Base-by-base conservation (phyloP, 306 rosid species). In the Canavalia gladiata region DNA sequence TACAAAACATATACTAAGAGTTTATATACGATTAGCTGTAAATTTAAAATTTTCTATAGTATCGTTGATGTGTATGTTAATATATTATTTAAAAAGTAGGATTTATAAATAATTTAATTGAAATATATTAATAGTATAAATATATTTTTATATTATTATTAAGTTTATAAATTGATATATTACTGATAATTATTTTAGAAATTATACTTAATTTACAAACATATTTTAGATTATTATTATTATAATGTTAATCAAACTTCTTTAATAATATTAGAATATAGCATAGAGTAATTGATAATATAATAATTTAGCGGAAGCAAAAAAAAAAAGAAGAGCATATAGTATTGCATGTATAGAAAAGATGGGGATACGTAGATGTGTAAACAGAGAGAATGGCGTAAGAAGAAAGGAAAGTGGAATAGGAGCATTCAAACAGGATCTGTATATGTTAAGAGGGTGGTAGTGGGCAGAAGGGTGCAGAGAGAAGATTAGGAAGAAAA, bases 321-420 rank as follows among this genome's bases (percentile, higher is more conserved):
- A 58, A 30, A 29, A 29, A 58, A 58, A 35, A 30, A 29, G 8
- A 58, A 58, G 37, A 64, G 0, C 1, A 59, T 18, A 67, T 67
- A 4, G 28, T 28, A 8, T 25, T 9, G 58, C 39, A 49, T 50
- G 60, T 33, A 29, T 34, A 72, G 25, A 49, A 49, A 33, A 49
- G n/a, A 18, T 37, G 1, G 4, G 9, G 5, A 31, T 46, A 60
- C 28, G 39, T 10, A 43, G 28, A 72, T 5, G 70, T 64, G 8
- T 41, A 8, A 72, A 69, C 55, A 55, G 75, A 81, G 86, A 85
- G 79, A 85, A 78, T 91, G 90, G 78, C 97, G 94, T 92, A 92
- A 88, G 94, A 89, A 82, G 90, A 89, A 92, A 92, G 95, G 89
- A 94, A 94, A 92, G 95, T 74, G 59, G 70, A 86, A 50, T 72